These are phyloP conservation scores for Sonneratia caseolaris DNA, from an alignment of 345 rosid species.

Conservation along the genomic window DNA sequence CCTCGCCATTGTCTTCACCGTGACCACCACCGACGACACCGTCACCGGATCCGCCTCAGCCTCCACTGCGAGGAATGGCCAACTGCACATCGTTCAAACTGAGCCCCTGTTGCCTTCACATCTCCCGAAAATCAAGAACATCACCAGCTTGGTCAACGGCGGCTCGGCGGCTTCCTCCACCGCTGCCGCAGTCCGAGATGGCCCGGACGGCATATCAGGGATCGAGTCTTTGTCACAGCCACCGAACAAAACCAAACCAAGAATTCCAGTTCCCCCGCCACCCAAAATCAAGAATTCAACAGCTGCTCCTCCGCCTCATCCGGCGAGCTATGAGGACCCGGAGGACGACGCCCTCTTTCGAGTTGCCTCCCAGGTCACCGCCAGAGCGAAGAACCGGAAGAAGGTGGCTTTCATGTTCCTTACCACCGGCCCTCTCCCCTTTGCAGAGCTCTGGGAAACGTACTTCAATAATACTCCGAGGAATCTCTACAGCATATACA, in stretches of 20 bases:
- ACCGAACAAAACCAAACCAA: background rate
- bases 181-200: no score
- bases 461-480: constrained; percentile 33
- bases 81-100: no score
- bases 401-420: constrained; percentile 68
- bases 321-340: constrained; percentile 14
- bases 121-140: no score
- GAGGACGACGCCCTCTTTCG: constrained; percentile 43
- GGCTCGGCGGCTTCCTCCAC: no score
- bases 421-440: constrained; percentile 52
- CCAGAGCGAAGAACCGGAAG: constrained; percentile 24
- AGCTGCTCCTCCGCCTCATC: constrained; percentile 9
- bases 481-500: constrained; percentile 45
- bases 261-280: background rate
- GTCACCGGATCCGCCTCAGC: constrained; percentile 10
- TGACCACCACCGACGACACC: constrained; percentile 23
- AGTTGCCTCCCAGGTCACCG: constrained; percentile 36
- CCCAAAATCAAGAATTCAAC: background rate
- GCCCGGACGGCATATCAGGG: no score
- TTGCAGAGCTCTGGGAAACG: constrained; percentile 57
- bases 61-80: background rate
- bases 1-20: constrained; percentile 44
- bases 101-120: no score
- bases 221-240: no score
- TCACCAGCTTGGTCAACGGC: no score